These are phyloP conservation scores for Hygrophoropsis aurantiaca DNA, from an alignment of 768 basidiomycete genomes.

Conservation along the genomic window DNA sequence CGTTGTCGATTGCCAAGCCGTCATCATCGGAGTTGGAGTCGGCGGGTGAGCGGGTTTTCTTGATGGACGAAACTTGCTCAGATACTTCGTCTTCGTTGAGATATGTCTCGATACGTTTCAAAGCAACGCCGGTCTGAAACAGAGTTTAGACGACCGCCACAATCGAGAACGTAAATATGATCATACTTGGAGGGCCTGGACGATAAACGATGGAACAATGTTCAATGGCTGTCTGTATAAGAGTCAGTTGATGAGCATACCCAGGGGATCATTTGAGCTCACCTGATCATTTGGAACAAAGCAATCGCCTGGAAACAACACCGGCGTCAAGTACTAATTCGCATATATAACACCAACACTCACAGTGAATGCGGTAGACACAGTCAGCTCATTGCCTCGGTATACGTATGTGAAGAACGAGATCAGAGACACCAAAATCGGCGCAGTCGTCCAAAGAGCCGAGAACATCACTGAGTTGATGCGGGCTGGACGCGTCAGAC, in stretches of 20 bases:
- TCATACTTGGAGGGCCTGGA: constrained; percentile 64
- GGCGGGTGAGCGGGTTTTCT: constrained; percentile 34
- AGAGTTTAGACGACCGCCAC: background rate
- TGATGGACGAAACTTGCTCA: constrained; percentile 65
- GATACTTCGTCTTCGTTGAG: constrained; percentile 71
- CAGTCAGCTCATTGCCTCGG: constrained; percentile 48
- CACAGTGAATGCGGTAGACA: constrained; percentile 56
- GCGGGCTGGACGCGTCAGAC: constrained; percentile 26
- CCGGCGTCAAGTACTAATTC: background rate
- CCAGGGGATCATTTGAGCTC: constrained; percentile 7
- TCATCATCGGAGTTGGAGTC: constrained; percentile 25
- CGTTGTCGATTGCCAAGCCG: constrained; percentile 49
- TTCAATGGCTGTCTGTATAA: constrained; percentile 57
- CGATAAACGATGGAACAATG: constrained; percentile 72
- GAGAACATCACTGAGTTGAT: constrained; percentile 45
- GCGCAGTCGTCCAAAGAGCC: constrained; percentile 48
- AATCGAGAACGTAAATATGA: background rate
- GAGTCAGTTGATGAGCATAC: constrained; percentile 1
- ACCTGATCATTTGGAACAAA: constrained; percentile 53
- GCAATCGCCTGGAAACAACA: constrained; percentile 38
- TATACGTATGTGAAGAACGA: constrained; percentile 48
- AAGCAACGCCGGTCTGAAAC: constrained; percentile 55
- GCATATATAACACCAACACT: constrained; percentile 5
- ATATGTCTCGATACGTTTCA: constrained; percentile 67
- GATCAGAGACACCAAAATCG: constrained; percentile 48